These are phyloP conservation scores for Globisporangium acanthophoron DNA, from an alignment of 352 stramenopile species.

Conservation along the genomic window DNA sequence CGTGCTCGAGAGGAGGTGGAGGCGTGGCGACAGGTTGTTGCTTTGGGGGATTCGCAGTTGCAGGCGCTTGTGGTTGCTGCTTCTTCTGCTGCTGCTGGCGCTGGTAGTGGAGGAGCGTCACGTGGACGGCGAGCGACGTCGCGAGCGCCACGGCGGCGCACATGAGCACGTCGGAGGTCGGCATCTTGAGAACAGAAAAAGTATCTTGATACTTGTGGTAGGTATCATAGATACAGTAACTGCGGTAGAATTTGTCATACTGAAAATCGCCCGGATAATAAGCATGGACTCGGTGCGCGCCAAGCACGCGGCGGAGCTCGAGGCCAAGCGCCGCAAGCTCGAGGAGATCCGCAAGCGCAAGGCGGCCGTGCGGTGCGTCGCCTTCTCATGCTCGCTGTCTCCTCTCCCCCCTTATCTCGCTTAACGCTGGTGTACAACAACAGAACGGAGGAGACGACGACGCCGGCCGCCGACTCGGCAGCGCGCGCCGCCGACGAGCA, in stretches of 20 bases:
- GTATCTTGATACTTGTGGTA: background rate
- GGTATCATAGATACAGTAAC: too few species aligned
- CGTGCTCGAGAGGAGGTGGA: too few species aligned
- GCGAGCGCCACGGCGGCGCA: slow-evolving; percentile 31
- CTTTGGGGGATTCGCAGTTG: background rate
- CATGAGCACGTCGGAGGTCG: slow-evolving; percentile 20
- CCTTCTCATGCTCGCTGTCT: too few species aligned
- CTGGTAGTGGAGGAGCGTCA: background rate
- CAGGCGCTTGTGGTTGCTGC: background rate
- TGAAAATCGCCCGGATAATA: too few species aligned
- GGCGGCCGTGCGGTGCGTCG: slow-evolving; percentile 52
- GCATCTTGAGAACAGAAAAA: background rate
- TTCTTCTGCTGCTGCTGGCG: background rate
- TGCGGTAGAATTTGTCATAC: too few species aligned
- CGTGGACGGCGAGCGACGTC: slow-evolving; percentile 29
- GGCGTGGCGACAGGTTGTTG: slow-evolving; percentile 1
- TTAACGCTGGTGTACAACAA: background rate
- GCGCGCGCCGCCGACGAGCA: slow-evolving; percentile 60
- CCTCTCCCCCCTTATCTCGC: background rate
- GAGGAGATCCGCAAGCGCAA: slow-evolving; percentile 87
- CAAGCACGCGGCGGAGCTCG: slow-evolving; percentile 81
- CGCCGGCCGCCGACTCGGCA: slow-evolving; percentile 29
- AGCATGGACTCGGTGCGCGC: slow-evolving; percentile 68
- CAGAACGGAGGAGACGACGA: slow-evolving; percentile 20
- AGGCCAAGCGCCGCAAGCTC: slow-evolving; percentile 88